phyloP scores from a whole-genome alignment of 306 rosid genomes.

The Castanea mollissima region DNA sequence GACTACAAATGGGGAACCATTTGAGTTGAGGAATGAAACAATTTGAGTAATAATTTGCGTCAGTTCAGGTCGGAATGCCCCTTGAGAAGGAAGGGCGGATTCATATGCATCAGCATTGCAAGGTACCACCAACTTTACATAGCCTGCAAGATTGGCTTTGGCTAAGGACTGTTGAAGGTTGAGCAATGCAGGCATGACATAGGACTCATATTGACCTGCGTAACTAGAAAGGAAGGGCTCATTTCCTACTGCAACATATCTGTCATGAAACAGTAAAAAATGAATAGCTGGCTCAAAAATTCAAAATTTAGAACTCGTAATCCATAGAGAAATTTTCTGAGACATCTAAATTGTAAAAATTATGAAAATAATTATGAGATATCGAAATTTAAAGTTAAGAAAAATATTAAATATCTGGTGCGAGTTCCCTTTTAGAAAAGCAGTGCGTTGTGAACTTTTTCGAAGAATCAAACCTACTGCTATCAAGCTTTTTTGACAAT shows the following conservation, averaged over 20 bases:
- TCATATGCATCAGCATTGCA: constrained; percentile 96
- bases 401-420: background rate
- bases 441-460: background rate
- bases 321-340: background rate
- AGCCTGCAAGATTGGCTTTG: constrained; percentile 75
- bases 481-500: background rate
- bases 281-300: background rate
- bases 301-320: background rate
- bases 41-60: constrained; percentile 69
- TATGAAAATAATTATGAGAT: background rate
- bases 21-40: constrained; percentile 79
- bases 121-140: constrained; percentile 87
- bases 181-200: constrained; percentile 70
- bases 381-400: background rate
- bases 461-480: background rate
- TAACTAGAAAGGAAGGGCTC: constrained; percentile 92
- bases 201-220: constrained; percentile 66
- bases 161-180: constrained; percentile 87
- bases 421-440: background rate
- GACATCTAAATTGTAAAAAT: background rate
- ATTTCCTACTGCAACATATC: constrained; percentile 91
- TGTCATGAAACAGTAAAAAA: constrained; percentile 32
- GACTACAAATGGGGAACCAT: constrained; percentile 90
- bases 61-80: constrained; percentile 80
- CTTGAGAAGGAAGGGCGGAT: constrained; percentile 88